Conservation (phyloP, 495 filamentous ascomycete genomes). For the Lophiotrema nucula region DNA sequence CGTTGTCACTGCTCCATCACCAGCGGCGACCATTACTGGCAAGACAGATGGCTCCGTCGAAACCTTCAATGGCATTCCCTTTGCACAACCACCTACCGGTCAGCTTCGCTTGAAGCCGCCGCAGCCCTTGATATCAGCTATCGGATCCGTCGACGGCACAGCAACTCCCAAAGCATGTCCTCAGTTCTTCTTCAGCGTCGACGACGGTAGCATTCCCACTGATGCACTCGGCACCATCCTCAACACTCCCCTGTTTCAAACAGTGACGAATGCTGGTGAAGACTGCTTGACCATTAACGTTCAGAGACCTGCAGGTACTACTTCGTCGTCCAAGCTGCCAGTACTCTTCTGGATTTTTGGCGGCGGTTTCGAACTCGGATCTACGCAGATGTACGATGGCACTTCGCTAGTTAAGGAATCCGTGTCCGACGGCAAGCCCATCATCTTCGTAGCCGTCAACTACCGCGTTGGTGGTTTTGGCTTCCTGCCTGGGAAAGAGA, state of each 20-base stretch:
- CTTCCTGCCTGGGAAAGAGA: constrained; percentile 59
- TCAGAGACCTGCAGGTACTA: constrained; percentile 56
- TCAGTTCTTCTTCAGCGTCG: constrained; percentile 49
- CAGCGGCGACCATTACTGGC: constrained; percentile 32
- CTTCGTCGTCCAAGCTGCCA: constrained; percentile 56
- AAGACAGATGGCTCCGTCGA: constrained; percentile 26
- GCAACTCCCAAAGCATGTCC: constrained; percentile 37
- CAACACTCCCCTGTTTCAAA: constrained; percentile 59
- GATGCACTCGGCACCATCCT: constrained; percentile 54
- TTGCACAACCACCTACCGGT: constrained; percentile 59
- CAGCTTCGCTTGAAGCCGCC: constrained; percentile 60
- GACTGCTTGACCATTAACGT: constrained; percentile 67
- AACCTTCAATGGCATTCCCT: constrained; percentile 62
- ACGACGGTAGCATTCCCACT: constrained; percentile 41
- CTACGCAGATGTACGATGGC: constrained; percentile 60
- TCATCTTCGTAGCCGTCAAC: constrained; percentile 63
- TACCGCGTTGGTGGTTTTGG: constrained; percentile 63
- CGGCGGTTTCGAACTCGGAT: constrained; percentile 63
- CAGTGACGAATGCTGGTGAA: constrained; percentile 44
- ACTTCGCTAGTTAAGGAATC: constrained; percentile 53
- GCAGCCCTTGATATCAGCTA: constrained; percentile 48
- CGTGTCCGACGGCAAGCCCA: constrained; percentile 56
- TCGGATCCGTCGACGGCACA: constrained; percentile 33
- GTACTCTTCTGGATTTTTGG: constrained; percentile 71
- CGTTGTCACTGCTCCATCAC: constrained; percentile 26